Evolutionary conservation across 768 basidiomycete species (phyloP), one percentile per base, ranked within the genome.

Genomic region (Cystobasidiopsis lactophilus): DNA sequence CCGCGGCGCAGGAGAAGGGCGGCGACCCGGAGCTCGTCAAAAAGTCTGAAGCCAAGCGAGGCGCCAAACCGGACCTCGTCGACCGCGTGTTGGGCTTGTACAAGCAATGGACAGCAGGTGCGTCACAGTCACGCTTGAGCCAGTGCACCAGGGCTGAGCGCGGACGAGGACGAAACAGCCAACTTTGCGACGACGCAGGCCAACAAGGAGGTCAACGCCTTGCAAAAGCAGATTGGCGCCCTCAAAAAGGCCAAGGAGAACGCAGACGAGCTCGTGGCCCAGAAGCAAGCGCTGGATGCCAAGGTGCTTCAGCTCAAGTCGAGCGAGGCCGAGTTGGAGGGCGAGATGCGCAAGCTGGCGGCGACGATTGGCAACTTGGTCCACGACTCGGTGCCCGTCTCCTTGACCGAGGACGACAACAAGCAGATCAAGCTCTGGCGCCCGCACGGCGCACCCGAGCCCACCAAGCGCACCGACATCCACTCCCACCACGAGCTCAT

Each of bases 401-500:
- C 82, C 67, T 61, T 74, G 67, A 86, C 82, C 21, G 91, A 98
- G 85, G 93, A 96, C 63, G 86, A 96, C 66, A 98, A 98, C 67
- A 69, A 67, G 1, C 78, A 79, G 2, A 58, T 88, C 14, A 72
- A 77, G 55, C 84, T 77, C 52, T 96, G 83, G 82, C 79, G 86
- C 68, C 85, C 89, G 1, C 74, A 77, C 35, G 82, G 79, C 5
- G 72, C 75, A 54, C 78, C 70, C 27, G 77, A 84, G 59, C 81
- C 79, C 23, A 75, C 79, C 59, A 60, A 75, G 64, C 60, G 64
- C 18, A 69, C 73, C 3, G 79, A 75, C 46, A 85, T 96, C 63
- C 74, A 96, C 69, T 79, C 91, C n/a, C 93, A 98, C 66, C 89
- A 98, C 62, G 93, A 98, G 70, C 85, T 96, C 24, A 74, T 98